These are phyloP conservation scores for Daedalea quercina DNA, from an alignment of 768 basidiomycete genomes.

Conservation along the genomic window DNA sequence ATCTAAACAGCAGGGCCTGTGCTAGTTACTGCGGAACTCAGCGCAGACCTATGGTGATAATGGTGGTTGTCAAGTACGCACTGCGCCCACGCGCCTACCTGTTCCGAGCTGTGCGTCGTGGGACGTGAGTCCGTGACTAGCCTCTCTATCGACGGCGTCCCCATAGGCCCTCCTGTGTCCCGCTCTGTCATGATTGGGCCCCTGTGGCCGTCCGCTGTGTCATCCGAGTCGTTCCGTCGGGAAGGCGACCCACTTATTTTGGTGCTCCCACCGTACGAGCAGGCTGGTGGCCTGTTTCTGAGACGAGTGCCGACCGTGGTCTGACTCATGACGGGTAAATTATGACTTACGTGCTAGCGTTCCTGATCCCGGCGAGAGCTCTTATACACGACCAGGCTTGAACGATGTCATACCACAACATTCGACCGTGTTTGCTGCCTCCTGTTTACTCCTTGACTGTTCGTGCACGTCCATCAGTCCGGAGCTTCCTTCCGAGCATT, in stretches of 20 bases:
- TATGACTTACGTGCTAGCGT: neutral
- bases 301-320: constrained; percentile 1
- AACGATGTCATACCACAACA: constrained; percentile 1
- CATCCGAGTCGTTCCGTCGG: constrained; percentile 4
- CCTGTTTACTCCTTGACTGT: neutral
- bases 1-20: too few relatives aligned
- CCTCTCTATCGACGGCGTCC: neutral
- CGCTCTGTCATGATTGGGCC: neutral
- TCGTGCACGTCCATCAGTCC: neutral
- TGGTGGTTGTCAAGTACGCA: neutral
- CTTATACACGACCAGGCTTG: neutral
- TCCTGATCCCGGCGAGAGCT: neutral
- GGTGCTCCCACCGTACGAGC: neutral
- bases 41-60: too few relatives aligned
- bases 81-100: neutral
- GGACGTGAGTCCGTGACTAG: neutral
- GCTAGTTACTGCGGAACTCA: too few relatives aligned
- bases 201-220: neutral
- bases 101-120: neutral
- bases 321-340: constrained; percentile 6
- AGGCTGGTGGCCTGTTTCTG: neutral
- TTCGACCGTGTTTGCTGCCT: neutral
- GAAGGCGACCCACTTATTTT: constrained; percentile 7
- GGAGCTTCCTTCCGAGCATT: neutral
- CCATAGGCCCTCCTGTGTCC: neutral